These are phyloP conservation scores for Zizania latifolia DNA, from an alignment of 176 grass and related monocot species.

Conservation along the genomic window DNA sequence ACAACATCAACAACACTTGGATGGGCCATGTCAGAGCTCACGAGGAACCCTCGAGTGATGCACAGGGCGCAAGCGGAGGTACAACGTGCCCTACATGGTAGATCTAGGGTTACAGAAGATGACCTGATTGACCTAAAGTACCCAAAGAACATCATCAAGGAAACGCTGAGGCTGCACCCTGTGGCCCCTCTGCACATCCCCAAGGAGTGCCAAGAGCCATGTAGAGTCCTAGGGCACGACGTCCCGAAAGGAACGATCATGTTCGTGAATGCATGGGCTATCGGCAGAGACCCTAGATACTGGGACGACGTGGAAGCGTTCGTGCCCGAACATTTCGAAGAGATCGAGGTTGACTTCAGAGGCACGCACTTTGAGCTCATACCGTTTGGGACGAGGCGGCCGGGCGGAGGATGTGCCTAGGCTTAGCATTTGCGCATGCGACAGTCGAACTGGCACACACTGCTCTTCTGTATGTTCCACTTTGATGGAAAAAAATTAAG, in stretches of 20 bases:
- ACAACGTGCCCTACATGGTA: too few species aligned
- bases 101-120: constrained; percentile 40
- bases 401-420: neutral
- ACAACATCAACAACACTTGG: too few species aligned
- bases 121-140: constrained; percentile 28
- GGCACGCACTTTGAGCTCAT: neutral
- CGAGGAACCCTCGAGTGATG: too few species aligned
- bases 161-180: constrained; percentile 41
- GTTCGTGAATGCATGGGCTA: neutral
- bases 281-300: neutral
- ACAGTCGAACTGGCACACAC: neutral
- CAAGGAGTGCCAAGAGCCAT: neutral
- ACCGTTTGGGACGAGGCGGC: neutral
- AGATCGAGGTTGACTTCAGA: neutral
- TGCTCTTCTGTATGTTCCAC: neutral
- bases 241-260: constrained; percentile 14
- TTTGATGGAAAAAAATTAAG: too few species aligned
- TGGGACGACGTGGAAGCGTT: neutral
- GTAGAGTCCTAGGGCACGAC: constrained; percentile 27
- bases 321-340: constrained; percentile 1
- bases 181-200: neutral
- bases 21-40: too few species aligned
- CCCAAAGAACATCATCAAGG: constrained; percentile 30
- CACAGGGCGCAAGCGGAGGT: too few species aligned
- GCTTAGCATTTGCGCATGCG: neutral